Evolutionary conservation across 345 rosid genomes (phyloP).

Genomic region (Syzygium aromaticum): DNA sequence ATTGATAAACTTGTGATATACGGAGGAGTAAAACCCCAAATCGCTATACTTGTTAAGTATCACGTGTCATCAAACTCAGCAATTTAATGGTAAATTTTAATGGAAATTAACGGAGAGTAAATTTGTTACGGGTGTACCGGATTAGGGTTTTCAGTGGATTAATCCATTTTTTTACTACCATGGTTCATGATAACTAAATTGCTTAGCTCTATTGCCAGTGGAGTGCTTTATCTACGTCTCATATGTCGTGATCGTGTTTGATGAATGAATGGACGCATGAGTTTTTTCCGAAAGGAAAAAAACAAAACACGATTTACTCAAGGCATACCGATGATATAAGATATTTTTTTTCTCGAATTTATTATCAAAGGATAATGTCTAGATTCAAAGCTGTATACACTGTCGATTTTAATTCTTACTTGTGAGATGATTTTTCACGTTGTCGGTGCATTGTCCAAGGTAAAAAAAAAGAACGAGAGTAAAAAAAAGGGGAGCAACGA

Average conservation of each 20-base stretch:
- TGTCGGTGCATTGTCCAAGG: not conserved
- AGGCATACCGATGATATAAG: not conserved
- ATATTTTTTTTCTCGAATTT: not conserved
- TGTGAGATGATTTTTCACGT: not conserved
- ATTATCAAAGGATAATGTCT: not conserved
- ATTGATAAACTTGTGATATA: no score
- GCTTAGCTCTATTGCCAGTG: not conserved
- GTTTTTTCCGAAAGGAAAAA: not conserved
- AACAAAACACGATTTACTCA: not conserved
- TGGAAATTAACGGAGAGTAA: no score
- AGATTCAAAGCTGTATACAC: not conserved
- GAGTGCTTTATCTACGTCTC: not conserved
- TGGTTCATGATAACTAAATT: not conserved
- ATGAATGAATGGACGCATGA: not conserved
- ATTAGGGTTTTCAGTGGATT: no score
- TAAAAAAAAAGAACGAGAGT: accelerated
- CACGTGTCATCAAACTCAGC: no score
- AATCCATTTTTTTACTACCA: not conserved
- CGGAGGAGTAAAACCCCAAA: no score
- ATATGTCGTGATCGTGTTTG: no score
- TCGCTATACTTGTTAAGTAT: no score
- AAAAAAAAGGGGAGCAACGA: not conserved
- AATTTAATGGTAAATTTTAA: no score
- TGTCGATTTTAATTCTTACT: not conserved
- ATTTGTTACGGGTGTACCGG: no score